A percentile compares a stretch with the other conserved stretches of the same genome.
Conservation (phyloP, 495 filamentous ascomycete genomes). For the Talaromyces borbonicus region DNA sequence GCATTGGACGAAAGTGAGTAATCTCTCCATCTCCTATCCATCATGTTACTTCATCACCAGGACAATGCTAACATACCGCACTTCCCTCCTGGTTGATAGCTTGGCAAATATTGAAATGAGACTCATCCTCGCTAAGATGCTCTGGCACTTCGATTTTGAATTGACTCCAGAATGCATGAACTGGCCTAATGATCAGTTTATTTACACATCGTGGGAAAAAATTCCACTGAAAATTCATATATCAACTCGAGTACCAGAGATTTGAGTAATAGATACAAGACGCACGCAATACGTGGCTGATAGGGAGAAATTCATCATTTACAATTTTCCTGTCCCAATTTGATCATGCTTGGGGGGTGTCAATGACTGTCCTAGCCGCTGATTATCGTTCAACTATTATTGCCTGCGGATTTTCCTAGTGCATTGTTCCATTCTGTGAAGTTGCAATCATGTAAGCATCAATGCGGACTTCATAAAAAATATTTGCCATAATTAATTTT, state of each 20-base stretch:
- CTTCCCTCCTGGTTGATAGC: constrained; percentile 6
- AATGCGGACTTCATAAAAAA: too few species aligned
- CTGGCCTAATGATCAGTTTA: constrained; percentile 42
- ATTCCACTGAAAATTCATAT: constrained; percentile 34
- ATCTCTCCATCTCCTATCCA: neutral
- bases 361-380: too few species aligned
- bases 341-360: too few species aligned
- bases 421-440: too few species aligned
- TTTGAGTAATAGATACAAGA: neutral
- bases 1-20: constrained; percentile 27
- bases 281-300: neutral
- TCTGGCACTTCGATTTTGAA: constrained; percentile 19
- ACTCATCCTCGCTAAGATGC: constrained; percentile 11
- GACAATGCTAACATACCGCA: neutral
- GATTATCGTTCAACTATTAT: too few species aligned
- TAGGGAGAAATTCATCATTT: too few species aligned
- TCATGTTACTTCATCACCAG: too few species aligned
- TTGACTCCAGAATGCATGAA: constrained; percentile 20
- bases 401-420: too few species aligned
- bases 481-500: too few species aligned
- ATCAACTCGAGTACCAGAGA: neutral
- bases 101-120: constrained; percentile 44
- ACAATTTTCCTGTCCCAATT: too few species aligned
- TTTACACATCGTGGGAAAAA: constrained; percentile 39
- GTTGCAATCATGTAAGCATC: too few species aligned